Evolutionary conservation across 176 grass and related monocot species (phyloP), one percentile per base, ranked within the genome.

Genomic region (Carex littledalei): DNA sequence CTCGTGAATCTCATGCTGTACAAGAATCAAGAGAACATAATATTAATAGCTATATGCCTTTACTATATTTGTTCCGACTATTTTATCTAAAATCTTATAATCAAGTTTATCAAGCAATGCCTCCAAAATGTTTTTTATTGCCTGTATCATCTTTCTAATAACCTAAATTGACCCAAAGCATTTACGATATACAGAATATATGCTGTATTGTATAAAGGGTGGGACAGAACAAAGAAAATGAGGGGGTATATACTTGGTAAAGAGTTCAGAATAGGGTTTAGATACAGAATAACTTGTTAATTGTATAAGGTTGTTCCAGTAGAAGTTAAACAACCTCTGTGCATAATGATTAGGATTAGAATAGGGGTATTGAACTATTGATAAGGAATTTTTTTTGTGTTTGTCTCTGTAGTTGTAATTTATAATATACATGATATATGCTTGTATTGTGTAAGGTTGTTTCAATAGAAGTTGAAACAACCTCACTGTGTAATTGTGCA

Each of bases 1-100:
- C 86, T 94, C 97, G 10, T 99, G 91, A 88, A 95, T 90, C 71
- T 91, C 86, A 79, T 95, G 88, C 97, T 99, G 90, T 80, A 32
- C 47, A 17, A 69, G 16, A 21, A 86, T 14, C 3, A 63, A 52
- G 13, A 82, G 72, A 11, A 37, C 29, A 82, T 54, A 32, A 32
- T 73, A 82, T 81, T 77, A 32, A 54, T 82, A 54, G 6, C 55
- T 63, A 63, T 12, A 64, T 54, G 11, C 2, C 45, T 53, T 34
- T 3, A 17, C 6, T 78, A 78, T 32, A 56, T 31, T 2, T 18
- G 3, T 17, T 78, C 49, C 49, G 0, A 77, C 47, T 77, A 77
- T 17, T 55, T 56, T 77, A 31, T 77, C 47, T 55, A 54, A 77
- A 29, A 55, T 78, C 13, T 56, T 68, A 37, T 17, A 76, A 32